These are phyloP conservation scores for Scleroderma bovista DNA, from an alignment of 768 basidiomycete species.

Conservation along the genomic window DNA sequence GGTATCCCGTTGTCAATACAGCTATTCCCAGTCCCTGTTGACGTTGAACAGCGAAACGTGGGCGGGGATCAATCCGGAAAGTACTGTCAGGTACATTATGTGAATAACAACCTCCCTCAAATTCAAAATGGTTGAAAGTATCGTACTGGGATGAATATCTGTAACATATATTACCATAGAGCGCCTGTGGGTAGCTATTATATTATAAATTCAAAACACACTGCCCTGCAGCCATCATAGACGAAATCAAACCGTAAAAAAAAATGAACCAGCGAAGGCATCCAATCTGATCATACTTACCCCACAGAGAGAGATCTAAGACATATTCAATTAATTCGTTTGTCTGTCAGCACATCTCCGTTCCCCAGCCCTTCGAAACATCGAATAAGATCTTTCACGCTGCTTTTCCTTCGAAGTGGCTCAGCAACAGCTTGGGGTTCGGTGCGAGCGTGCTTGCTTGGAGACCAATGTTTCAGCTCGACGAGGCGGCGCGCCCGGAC, in stretches of 20 bases:
- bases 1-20: too few species aligned
- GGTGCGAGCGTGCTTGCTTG: conserved; percentile 35
- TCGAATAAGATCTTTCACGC: conserved; percentile 68
- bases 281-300: neutral
- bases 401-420: conserved; percentile 58
- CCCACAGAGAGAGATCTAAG: too few species aligned
- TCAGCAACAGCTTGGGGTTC: conserved; percentile 18
- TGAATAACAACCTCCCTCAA: too few species aligned
- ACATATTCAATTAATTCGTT: too few species aligned
- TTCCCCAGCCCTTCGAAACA: conserved; percentile 50
- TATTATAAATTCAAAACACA: neutral
- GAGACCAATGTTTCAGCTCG: conserved; percentile 39
- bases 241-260: neutral
- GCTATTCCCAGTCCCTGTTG: too few species aligned
- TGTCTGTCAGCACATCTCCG: neutral
- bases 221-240: neutral
- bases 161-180: neutral
- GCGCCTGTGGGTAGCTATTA: neutral
- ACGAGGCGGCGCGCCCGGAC: conserved; percentile 45
- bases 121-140: too few species aligned
- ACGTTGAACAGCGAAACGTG: too few species aligned
- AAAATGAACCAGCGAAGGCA: neutral
- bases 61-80: too few species aligned
- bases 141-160: neutral
- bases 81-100: too few species aligned